Percentiles rank a stretch among this genome's conserved stretches.
Conservation (phyloP, 805 yeast genomes). For the Maudiozyma turicensis region DNA sequence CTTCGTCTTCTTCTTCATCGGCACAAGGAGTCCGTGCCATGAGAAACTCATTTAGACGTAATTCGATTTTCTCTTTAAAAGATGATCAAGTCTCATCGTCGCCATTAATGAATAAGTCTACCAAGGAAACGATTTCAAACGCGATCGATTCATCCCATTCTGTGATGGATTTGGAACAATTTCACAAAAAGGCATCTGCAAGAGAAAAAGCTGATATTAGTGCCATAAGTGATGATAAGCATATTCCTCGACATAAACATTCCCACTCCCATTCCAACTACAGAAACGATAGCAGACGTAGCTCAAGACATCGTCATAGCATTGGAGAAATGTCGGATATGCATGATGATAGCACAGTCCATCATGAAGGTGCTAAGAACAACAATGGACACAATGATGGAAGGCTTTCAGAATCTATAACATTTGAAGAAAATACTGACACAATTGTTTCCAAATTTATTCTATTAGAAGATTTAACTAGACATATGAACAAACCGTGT, state of each 20-base stretch:
- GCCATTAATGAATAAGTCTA: constrained; percentile 17
- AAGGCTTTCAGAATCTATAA: constrained; percentile 5
- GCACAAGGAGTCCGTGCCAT: background rate
- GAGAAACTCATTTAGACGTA: constrained; percentile 7
- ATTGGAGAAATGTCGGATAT: background rate
- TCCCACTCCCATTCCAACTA: background rate
- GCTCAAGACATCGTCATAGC: background rate
- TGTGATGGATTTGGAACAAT: constrained; percentile 25
- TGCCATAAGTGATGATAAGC: background rate
- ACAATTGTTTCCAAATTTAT: constrained; percentile 50
- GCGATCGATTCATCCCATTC: constrained; percentile 23
- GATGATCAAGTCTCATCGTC: constrained; percentile 7
- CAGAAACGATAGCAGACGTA: background rate
- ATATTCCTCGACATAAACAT: background rate
- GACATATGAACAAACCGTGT: constrained; percentile 75
- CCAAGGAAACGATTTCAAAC: constrained; percentile 20
- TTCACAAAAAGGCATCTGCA: constrained; percentile 20
- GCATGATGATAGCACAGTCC: background rate
- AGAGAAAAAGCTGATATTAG: constrained; percentile 10
- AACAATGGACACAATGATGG: background rate
- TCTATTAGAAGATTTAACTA: constrained; percentile 80
- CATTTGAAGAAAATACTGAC: constrained; percentile 12
- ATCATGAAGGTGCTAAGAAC: background rate
- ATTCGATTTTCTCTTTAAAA: constrained; percentile 16
- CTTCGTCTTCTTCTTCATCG: constrained; percentile 7